Evolutionary conservation across 2,329 filamentous ascomycete genomes (phyloP).

Genomic region (Beauveria scarabaeidicola): DNA sequence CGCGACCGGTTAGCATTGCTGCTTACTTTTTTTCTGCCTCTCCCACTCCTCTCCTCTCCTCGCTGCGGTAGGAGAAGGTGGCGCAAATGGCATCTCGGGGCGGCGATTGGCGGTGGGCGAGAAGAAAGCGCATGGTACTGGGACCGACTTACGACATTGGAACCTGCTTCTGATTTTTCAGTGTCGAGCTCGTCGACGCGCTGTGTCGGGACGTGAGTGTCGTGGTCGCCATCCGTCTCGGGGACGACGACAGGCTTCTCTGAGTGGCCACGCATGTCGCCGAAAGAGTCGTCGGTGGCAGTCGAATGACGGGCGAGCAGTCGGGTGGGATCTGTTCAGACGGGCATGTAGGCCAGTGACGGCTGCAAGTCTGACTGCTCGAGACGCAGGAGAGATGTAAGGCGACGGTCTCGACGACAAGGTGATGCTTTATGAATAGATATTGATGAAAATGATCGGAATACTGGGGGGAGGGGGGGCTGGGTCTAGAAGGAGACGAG

Average conservation of each 20-base stretch:
- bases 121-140: neutral
- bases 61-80: neutral
- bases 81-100: neutral
- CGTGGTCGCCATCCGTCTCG: neutral
- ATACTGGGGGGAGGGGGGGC: neutral
- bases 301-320: slow-evolving; percentile 1
- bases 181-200: slow-evolving; percentile 1
- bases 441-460: neutral
- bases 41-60: neutral
- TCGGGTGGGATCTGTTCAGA: neutral
- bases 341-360: slow-evolving; percentile 1
- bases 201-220: neutral
- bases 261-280: slow-evolving; percentile 4
- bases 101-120: neutral
- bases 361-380: neutral
- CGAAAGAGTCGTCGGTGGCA: slow-evolving; percentile 1
- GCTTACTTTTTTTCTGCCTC: neutral
- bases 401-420: neutral
- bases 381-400: neutral
- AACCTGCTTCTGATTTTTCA: slow-evolving; percentile 9
- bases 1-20: neutral
- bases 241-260: slow-evolving; percentile 8
- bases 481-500: slow-evolving; percentile 4
- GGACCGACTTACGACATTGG: slow-evolving; percentile 2
- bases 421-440: neutral